phyloP scores from a whole-genome alignment of 805 yeast genomes.

The Candida nitratophila region DNA sequence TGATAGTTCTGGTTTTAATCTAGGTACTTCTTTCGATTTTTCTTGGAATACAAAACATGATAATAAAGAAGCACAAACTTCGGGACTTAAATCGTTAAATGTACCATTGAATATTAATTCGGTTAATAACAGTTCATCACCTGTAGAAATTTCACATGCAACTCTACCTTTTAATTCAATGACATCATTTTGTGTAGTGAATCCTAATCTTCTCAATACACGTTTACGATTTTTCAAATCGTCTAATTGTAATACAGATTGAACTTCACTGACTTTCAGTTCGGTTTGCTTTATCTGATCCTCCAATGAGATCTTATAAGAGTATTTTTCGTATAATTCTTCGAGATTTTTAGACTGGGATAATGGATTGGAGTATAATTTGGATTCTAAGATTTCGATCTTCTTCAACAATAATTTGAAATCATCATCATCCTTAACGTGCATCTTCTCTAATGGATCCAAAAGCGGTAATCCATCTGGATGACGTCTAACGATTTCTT shows the following conservation, averaged over 20 bases:
- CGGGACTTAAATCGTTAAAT: slow-evolving; percentile 80
- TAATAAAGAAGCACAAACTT: slow-evolving; percentile 84
- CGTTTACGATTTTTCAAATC: slow-evolving; percentile 90
- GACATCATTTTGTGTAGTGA: slow-evolving; percentile 79
- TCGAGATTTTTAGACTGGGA: slow-evolving; percentile 52
- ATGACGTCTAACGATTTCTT: slow-evolving; percentile 75
- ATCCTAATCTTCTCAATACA: slow-evolving; percentile 86
- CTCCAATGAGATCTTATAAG: slow-evolving; percentile 55
- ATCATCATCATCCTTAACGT: slow-evolving; percentile 62
- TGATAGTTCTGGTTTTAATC: slow-evolving; percentile 81
- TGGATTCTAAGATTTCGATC: slow-evolving; percentile 74
- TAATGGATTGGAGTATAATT: slow-evolving; percentile 63
- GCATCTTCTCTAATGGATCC: slow-evolving; percentile 91
- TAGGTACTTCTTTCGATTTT: slow-evolving; percentile 80
- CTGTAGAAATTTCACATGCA: slow-evolving; percentile 93
- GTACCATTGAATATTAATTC: slow-evolving; percentile 94
- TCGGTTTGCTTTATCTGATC: slow-evolving; percentile 52
- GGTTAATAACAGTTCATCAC: slow-evolving; percentile 78
- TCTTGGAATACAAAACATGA: slow-evolving; percentile 98
- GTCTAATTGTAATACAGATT: slow-evolving; percentile 88
- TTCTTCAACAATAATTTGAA: slow-evolving; percentile 68
- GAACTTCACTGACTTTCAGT: slow-evolving; percentile 70
- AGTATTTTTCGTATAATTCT: slow-evolving; percentile 59
- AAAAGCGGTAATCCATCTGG: slow-evolving; percentile 88
- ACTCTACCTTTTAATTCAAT: slow-evolving; percentile 96